phyloP scores from a whole-genome alignment of 805 yeast species.

The Saccharomycopsis guyanensis region DNA sequence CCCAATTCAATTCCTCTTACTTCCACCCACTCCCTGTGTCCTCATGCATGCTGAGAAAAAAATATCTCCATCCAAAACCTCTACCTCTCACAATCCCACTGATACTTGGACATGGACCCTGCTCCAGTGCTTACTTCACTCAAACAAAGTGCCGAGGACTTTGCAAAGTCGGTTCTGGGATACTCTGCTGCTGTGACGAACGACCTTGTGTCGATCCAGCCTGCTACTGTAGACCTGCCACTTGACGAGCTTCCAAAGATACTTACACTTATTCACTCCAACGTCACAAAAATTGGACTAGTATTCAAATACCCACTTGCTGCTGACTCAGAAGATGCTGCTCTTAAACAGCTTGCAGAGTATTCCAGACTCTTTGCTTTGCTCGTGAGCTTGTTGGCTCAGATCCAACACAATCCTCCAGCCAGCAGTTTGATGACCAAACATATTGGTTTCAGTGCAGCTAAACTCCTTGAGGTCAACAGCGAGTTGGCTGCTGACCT shows the following conservation, averaged over 20 bases:
- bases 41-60: constrained; percentile 2
- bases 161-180: neutral
- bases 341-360: constrained; percentile 41
- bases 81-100: constrained; percentile 59
- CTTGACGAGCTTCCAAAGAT: constrained; percentile 53
- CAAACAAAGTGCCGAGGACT: neutral
- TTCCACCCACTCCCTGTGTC: too few species aligned
- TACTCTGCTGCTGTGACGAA: neutral
- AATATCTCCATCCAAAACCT: constrained; percentile 55
- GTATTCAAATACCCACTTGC: constrained; percentile 56
- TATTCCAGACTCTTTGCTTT: constrained; percentile 37
- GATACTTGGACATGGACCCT: constrained; percentile 82
- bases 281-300: constrained; percentile 69
- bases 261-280: constrained; percentile 56
- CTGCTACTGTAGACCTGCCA: constrained; percentile 37
- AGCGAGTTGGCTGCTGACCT: constrained; percentile 1
- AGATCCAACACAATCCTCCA: constrained; percentile 26
- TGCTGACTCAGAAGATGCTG: constrained; percentile 32
- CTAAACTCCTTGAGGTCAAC: constrained; percentile 3
- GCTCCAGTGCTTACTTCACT: neutral
- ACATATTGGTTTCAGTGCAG: neutral
- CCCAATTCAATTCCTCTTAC: too few species aligned
- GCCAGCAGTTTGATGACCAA: constrained; percentile 4
- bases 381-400: constrained; percentile 38
- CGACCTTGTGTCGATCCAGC: constrained; percentile 17